Evolutionary conservation across 2,329 filamentous ascomycete species (phyloP), one percentile per base, ranked within the genome.

Genomic region (Clonostachys byssicola): DNA sequence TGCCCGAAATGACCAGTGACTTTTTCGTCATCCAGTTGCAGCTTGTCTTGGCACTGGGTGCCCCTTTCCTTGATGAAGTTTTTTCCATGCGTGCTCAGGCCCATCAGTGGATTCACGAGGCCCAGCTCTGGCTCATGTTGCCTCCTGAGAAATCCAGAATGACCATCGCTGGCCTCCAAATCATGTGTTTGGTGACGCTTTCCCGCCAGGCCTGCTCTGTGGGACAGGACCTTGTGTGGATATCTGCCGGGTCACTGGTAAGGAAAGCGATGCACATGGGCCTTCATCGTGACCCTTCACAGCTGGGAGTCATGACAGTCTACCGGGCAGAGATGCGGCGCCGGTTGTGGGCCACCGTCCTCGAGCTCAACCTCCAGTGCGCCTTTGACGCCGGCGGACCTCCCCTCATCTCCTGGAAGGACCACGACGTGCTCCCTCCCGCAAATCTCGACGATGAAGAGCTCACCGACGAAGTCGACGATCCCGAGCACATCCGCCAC

Each of bases 261-360:
- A 67, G 79, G 12, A 72, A 70, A 8, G 80, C 78, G 45, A 74
- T 83, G 56, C 71, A 71, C 47, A 80, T 82, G 70, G 80, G 80
- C 5, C 64, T 83, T 6, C 78, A 84, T 55, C 71, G 77, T 2
- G 80, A 83, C 47, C 79, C 80, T 0, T 67, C 63, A 33, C 63
- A 70, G 48, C 68, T 81, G 5, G 66, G 41, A 12, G 33, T 68
- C 7, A 74, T 78, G 66, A 68, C 73, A 3, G 55, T 62, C 1
- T 69, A 76, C 35, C 66, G 70, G 17, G 66, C 71, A 1, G 80
- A 84, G 59, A 71, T 83, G 59, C 70, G 79, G 3, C 66, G 79
- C 5, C 67, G 80, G 4, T 55, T 83, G 1, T 83, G 80, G 80
- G 71, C 73, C 7, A 78, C 77, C 0, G 70, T 80, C 12, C 48